Evolutionary conservation across 495 filamentous ascomycete genomes (phyloP).

Genomic region (Aspergillus mulundensis): DNA sequence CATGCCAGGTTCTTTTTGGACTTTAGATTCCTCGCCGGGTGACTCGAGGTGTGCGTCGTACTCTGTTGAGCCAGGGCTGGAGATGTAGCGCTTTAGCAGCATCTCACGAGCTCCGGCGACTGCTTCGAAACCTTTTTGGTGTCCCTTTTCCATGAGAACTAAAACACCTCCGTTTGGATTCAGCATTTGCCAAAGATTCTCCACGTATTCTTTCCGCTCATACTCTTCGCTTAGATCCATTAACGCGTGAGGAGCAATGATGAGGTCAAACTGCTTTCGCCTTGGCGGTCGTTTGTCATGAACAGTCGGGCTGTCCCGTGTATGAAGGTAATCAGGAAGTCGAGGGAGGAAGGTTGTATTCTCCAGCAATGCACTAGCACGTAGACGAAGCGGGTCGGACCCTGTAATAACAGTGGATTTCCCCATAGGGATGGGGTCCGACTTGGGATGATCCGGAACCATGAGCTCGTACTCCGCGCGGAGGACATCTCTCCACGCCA

Average conservation of each 20-base stretch:
- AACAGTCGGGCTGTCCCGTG: slow-evolving; percentile 43
- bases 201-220: slow-evolving; percentile 67
- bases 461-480: slow-evolving; percentile 73
- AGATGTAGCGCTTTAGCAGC: slow-evolving; percentile 70
- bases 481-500: slow-evolving; percentile 81
- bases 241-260: slow-evolving; percentile 81
- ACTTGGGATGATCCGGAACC: slow-evolving; percentile 39
- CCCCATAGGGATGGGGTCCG: slow-evolving; percentile 46
- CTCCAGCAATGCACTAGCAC: slow-evolving; percentile 70
- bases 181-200: slow-evolving; percentile 85
- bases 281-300: slow-evolving; percentile 42
- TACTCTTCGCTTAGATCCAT: slow-evolving; percentile 69
- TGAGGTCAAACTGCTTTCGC: slow-evolving; percentile 80
- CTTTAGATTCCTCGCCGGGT: slow-evolving; percentile 28
- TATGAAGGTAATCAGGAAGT: slow-evolving; percentile 83
- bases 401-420: slow-evolving; percentile 60
- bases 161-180: slow-evolving; percentile 82
- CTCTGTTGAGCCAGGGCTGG: slow-evolving; percentile 55
- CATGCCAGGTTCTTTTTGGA: slow-evolving; percentile 70
- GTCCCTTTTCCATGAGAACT: slow-evolving; percentile 85
- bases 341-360: slow-evolving; percentile 91
- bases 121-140: slow-evolving; percentile 86
- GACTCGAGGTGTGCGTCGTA: slow-evolving; percentile 39
- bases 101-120: slow-evolving; percentile 77
- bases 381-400: slow-evolving; percentile 64